Base-by-base conservation (phyloP, 106 monocot species). In the Dendrobium catenatum region DNA sequence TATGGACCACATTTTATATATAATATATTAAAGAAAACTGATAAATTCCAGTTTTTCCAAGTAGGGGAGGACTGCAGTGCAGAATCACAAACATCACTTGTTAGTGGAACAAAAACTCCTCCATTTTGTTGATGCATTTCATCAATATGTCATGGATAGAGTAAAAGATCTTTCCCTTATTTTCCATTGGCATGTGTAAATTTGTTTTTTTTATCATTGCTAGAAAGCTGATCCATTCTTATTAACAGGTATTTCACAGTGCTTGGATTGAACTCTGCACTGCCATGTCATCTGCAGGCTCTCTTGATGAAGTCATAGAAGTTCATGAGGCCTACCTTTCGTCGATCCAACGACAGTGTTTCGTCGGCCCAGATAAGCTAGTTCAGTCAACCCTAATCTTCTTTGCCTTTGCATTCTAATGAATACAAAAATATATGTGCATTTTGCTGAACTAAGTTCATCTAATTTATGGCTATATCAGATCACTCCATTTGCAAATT, bases 131-230 rank as follows among this genome's bases (percentile, higher is more conserved):
- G 94, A 98, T 88, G 94, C 92, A 70, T 94, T 98, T 87, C 97
- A 98, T 85, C 97, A 98, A 77, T 98, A 94, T 84, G 92, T 98
- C 70, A 98, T 98, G 94, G 97, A 98, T 42, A 88, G 90, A 83
- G 97, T 92, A 87, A 86, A 68, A 29, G 74, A 26, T 61, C 19
- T 3, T 40, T 20, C 61, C 16, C 9, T 40, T 44, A 43, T 74
- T 49, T 19, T n/a, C 44, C 43, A 20, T 42, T 43, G n/a, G 43
- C 74, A 20, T 33, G 66, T 68, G n/a, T n/a, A n/a, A n/a, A n/a
- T 76, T 44, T 43, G 1, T 77, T 56, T 4, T 73, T n/a, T 55
- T 26, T 68, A 55, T 82, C 3, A 24, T 47, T 67, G 6, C 46
- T 17, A 16, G 4, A 49, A 42, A 59, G 6, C 22, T 13, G 20